Evolutionary conservation across 805 yeast genomes (phyloP), one percentile per base, ranked within the genome.

Genomic region (Candida vaughaniae): DNA sequence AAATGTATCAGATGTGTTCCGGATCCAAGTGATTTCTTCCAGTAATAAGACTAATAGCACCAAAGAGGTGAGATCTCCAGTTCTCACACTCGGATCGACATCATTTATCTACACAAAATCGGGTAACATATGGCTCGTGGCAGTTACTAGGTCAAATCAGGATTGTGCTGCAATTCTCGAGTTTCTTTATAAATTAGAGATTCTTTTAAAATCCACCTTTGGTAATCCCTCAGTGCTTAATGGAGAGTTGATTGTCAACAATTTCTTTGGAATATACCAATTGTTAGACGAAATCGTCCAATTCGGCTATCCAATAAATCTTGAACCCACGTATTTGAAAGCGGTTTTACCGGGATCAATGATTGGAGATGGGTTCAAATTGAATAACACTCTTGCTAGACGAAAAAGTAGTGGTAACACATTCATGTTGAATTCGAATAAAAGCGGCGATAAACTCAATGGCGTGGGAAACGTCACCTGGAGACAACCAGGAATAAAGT

Each of bases 21-120:
- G 96, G n/a, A 82, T 89, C 37, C 96, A 91, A 55, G 96, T 91
- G 18, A 87, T 91, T 28, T 70, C 85, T 36, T 75, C 82, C 39
- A 68, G 36, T 22, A 36, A 54, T 20, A 52, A 55, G 29, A 35
- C 17, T 34, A 39, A 43, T 16, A 29, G 38, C 17, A 25, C 52
- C 29, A 33, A 48, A 31, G 51, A 49, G 17, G 55, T 52, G 32
- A 53, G 66, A 33, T 64, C 69, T 35, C 74, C 74, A 8, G 64
- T 68, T 26, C 64, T 91, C 29, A 93, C 98, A 0, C 63, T 93
- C 29, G 98, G 98, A 1, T 86, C 95, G 0, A 93, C 98, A 0
- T 83, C 96, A 0, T 93, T 91, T 55, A 72, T 88, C 36, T 90
- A 88, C 53, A 80, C 86, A 32, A 77, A 77, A 46, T 67, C 73